Percentiles rank a stretch among this genome's conserved stretches.
These are phyloP conservation scores for Candida peoriensis DNA, from an alignment of 805 yeast species.

Conservation along the genomic window DNA sequence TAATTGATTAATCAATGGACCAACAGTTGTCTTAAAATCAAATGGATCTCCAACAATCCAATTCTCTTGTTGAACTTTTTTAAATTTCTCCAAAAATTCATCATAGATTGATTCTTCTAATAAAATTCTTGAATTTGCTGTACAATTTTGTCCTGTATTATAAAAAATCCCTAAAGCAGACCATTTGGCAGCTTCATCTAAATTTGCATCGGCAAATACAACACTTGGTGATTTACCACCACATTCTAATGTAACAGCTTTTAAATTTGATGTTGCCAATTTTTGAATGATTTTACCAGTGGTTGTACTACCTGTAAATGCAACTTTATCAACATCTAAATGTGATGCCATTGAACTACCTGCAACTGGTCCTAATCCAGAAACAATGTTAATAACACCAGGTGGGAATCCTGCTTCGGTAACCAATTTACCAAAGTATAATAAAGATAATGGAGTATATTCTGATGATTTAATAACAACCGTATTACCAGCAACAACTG, in stretches of 20 bases:
- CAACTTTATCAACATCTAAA: slow-evolving; percentile 50
- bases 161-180: slow-evolving; percentile 59
- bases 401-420: slow-evolving; percentile 73
- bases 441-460: slow-evolving; percentile 68
- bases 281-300: slow-evolving; percentile 64
- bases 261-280: slow-evolving; percentile 55
- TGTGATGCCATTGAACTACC: slow-evolving; percentile 67
- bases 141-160: slow-evolving; percentile 66
- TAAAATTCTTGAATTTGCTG: slow-evolving; percentile 59
- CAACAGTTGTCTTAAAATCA: slow-evolving; percentile 42
- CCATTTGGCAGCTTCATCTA: slow-evolving; percentile 65
- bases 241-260: slow-evolving; percentile 63
- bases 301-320: slow-evolving; percentile 62
- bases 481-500: slow-evolving; percentile 71
- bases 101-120: slow-evolving; percentile 54
- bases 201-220: slow-evolving; percentile 57
- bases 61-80: slow-evolving; percentile 38
- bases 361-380: slow-evolving; percentile 66
- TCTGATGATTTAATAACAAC: slow-evolving; percentile 71
- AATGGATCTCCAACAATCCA: slow-evolving; percentile 58
- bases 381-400: slow-evolving; percentile 69
- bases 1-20: slow-evolving; percentile 55
- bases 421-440: slow-evolving; percentile 54
- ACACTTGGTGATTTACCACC: slow-evolving; percentile 70
- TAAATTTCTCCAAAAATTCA: slow-evolving; percentile 40